Evolutionary conservation across 2,329 filamentous ascomycete genomes (phyloP), one percentile per base, ranked within the genome.

Genomic region (Colletotrichum sp.): DNA sequence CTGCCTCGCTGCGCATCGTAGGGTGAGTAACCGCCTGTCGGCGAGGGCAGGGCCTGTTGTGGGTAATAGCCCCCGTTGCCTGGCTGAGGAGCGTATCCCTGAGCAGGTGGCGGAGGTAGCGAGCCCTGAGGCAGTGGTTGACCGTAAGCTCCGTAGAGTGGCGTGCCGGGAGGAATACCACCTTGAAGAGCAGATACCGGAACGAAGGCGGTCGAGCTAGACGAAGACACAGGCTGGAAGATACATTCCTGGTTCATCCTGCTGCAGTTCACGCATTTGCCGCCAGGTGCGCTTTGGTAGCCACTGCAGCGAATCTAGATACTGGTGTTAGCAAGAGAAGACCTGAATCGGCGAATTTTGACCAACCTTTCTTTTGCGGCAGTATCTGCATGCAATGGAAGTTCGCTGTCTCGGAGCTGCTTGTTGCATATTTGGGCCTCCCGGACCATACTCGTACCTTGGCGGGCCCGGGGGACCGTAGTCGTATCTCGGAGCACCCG

Each of bases 221-320:
- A 88, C 0, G 88, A 89, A 6, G 89, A 91, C 2, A 92, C 90
- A 0, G 90, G 90, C 79, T 92, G 90, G 75, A 92, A 92, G 16
- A 92, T 87, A 75, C 90, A 92, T 76, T 92, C 90, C 78, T 92
- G 91, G 65, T 90, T 90, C 84, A 92, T 91, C 77, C 91, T 90
- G 52, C 90, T 89, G 79, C 90, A 92, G 78, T 92, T 92, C 71
- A 90, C 88, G 78, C 90, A 92, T 78, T 92, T 91, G 13, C 90
- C 90, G 24, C 90, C 90, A 0, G 89, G 88, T 0, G 89, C 90
- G 77, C 90, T 91, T 74, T 90, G 88, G 77, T 92, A 92, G 32
- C 90, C 90, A 76, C 90, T 92, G 84, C 90, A 92, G 48, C 90
- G 89, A 77, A 92, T 92, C 90, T 92, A 38, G 38, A 28, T 21